Evolutionary conservation across 202 grass and related monocot genomes (phyloP).

Genomic region (Brachypodium distachyon): DNA sequence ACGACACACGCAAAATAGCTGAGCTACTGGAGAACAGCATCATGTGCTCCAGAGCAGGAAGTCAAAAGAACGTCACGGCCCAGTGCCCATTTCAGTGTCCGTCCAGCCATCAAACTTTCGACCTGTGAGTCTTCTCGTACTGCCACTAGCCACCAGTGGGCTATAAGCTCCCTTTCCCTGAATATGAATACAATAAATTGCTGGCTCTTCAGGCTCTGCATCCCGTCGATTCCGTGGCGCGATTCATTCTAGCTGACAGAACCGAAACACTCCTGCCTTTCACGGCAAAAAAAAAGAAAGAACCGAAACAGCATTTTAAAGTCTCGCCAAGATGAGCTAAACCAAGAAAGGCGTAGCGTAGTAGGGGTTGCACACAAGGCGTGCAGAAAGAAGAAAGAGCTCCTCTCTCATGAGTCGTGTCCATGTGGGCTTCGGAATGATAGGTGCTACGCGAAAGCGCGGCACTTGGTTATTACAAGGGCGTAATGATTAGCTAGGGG

Average conservation of each 20-base stretch:
- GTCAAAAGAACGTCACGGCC: not conserved
- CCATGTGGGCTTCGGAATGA: slow-evolving; percentile 24
- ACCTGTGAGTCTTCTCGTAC: too few species aligned
- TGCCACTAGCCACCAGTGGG: too few species aligned
- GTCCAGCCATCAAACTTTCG: not conserved
- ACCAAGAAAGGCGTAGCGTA: not conserved
- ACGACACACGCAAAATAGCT: not conserved
- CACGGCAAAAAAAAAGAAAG: too few species aligned
- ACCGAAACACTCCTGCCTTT: too few species aligned
- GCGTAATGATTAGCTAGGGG: not conserved
- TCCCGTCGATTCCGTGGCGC: not conserved
- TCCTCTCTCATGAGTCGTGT: not conserved
- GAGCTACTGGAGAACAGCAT: not conserved
- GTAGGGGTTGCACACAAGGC: not conserved
- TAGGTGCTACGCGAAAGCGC: slow-evolving; percentile 26
- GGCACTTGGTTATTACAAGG: slow-evolving; percentile 2
- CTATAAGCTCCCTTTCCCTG: too few species aligned
- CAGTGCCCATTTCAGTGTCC: not conserved
- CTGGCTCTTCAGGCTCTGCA: not conserved
- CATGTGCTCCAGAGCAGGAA: not conserved
- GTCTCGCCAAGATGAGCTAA: not conserved
- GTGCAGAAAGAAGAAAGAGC: not conserved
- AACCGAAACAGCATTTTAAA: not conserved
- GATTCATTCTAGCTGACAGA: not conserved
- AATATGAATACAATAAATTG: not conserved